Evolutionary conservation across 495 filamentous ascomycete genomes (phyloP), one percentile per base, ranked within the genome.

Genomic region (Podospora fimiseda): DNA sequence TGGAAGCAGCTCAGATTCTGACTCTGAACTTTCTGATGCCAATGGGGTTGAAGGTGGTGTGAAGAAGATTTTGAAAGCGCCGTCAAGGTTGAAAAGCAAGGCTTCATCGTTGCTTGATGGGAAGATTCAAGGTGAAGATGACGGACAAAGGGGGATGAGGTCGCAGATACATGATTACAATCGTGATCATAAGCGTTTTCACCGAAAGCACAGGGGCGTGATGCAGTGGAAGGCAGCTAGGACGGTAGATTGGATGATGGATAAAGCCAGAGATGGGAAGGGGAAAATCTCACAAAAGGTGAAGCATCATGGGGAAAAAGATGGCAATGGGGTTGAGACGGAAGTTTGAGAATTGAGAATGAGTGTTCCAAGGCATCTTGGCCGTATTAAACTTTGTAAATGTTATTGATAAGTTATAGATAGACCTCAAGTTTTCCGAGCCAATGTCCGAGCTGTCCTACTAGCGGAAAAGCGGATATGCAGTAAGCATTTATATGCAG

Each of bases 151-250:
- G 23, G 76, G 79, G 2, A 51, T 64, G 2, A 24, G 68, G 4
- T 66, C 63, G 14, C 71, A 77, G 50, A 14, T 78, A 16, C 70
- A 72, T 53, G 70, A 78, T 43, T 80, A 83, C 61, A 75, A 75
- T 57, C 70, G 75, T 59, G 79, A 85, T 53, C 75, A 77, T 55
- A 75, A 75, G 57, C 69, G 77, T 42, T 72, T 85, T 55, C 80
- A 83, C 60, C 66, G 84, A 43, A 82, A 80, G 60, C 82, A 86
- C 57, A 65, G 80, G 20, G 84, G 83, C 1, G 54, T 85, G 48
- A 86, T 86, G 83, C 84, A 86, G 63, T 87, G 83, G 81, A 81
- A 79, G 62, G 78, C 80, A 19, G 80, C 79, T 49, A 59, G 83
- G 58, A 76, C 80, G 58, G 66, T 76, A 51, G 76, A 79, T 57